Evolutionary conservation across 1,284 basidiomycete species (phyloP).

Genomic region (Dichomitus squalens): DNA sequence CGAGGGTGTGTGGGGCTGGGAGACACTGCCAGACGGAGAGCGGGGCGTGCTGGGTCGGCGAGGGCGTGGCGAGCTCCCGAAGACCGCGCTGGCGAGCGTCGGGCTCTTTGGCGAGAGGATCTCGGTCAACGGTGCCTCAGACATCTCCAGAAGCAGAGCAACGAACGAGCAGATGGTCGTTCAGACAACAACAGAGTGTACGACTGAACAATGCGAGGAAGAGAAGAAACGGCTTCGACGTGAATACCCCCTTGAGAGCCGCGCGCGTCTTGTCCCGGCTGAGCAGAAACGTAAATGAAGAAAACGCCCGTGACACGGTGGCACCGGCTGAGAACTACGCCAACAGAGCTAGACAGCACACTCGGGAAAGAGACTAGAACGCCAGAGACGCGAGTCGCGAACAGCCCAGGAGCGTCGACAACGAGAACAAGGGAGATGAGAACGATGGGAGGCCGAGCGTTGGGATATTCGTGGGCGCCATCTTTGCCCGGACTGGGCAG

Average conservation of each 20-base stretch:
- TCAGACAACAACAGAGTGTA: not conserved
- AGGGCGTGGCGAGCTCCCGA: conserved; percentile 24
- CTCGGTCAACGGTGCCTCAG: conserved; percentile 8
- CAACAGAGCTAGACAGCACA: not conserved
- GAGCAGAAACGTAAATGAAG: too few species aligned
- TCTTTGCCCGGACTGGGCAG: not conserved
- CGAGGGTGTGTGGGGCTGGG: conserved; percentile 5
- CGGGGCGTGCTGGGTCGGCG: conserved; percentile 24
- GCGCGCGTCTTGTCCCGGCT: not conserved
- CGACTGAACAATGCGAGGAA: too few species aligned
- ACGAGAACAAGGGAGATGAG: not conserved
- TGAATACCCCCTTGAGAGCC: not conserved
- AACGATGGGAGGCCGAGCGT: not conserved
- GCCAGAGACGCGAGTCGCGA: not conserved
- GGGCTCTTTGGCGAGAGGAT: conserved; percentile 24
- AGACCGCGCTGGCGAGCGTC: conserved; percentile 18
- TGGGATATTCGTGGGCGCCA: not conserved
- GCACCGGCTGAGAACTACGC: conserved; percentile 12
- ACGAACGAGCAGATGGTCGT: not conserved
- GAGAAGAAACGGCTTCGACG: not conserved
- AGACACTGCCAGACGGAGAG: conserved; percentile 8
- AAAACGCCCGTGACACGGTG: not conserved
- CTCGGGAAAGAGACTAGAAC: not conserved
- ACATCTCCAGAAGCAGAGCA: conserved; percentile 3
- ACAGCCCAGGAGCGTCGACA: not conserved